A percentile compares a stretch with the other conserved stretches of the same genome.
phyloP scores from a whole-genome alignment of 345 rosid species.

The Sonneratia alba region DNA sequence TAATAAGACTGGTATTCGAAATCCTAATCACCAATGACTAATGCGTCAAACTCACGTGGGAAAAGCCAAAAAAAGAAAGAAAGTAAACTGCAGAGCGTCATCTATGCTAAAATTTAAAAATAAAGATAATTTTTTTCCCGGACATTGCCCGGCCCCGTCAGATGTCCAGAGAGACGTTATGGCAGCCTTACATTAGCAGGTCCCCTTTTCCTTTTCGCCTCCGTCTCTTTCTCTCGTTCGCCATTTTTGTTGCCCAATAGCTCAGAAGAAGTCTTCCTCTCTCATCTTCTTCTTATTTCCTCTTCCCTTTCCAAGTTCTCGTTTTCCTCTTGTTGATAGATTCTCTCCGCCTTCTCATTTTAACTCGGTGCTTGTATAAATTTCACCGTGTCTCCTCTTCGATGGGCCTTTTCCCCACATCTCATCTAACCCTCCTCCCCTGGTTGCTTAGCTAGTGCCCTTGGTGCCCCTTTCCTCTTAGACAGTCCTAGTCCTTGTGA shows the following conservation, averaged over 20 bases:
- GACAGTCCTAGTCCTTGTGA: constrained; percentile 3
- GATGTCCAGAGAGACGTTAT: constrained; percentile 9
- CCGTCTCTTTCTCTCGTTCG: constrained; percentile 11
- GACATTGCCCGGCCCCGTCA: background rate
- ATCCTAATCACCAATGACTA: no score
- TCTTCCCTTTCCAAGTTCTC: no score
- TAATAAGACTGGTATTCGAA: no score
- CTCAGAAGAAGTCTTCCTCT: constrained; percentile 7
- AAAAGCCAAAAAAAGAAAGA: no score
- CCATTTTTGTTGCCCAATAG: constrained; percentile 11
- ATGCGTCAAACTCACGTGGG: no score
- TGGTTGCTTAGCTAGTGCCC: background rate
- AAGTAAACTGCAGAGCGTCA: no score
- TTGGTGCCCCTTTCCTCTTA: background rate
- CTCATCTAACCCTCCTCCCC: background rate
- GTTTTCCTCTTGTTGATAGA: background rate
- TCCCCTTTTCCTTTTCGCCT: background rate
- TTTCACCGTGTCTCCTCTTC: background rate
- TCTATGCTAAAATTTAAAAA: no score
- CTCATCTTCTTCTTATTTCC: background rate
- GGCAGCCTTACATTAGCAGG: constrained; percentile 12
- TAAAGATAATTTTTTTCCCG: no score
- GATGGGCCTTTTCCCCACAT: background rate
- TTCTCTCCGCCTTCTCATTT: background rate
- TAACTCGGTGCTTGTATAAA: constrained; percentile 16